Conservation (phyloP, 2,329 filamentous ascomycete species). For the Cordyceps militaris region DNA sequence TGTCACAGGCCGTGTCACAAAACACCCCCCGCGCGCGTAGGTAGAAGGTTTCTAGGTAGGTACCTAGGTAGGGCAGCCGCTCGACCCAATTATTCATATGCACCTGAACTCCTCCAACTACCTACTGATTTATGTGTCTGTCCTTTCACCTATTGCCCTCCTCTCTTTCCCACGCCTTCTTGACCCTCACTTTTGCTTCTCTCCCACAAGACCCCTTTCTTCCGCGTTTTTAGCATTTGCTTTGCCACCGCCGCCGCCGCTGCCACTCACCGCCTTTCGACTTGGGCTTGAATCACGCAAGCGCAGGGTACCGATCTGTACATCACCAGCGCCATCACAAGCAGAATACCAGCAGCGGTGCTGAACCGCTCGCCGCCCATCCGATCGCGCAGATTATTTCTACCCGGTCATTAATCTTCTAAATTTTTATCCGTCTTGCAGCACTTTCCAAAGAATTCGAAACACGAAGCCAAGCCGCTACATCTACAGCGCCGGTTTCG, state of each 20-base stretch:
- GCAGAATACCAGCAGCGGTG: neutral
- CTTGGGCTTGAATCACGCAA: slow-evolving; percentile 2
- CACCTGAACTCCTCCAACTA: neutral
- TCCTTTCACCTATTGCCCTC: neutral
- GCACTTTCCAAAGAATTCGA: neutral
- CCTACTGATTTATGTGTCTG: neutral
- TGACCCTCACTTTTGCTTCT: neutral
- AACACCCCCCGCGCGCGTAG: too few species aligned
- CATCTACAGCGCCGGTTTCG: neutral
- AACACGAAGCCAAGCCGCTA: neutral
- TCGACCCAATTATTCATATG: slow-evolving; percentile 2
- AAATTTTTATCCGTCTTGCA: neutral
- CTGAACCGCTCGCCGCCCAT: neutral
- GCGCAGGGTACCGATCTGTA: neutral
- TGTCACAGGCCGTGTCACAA: too few species aligned
- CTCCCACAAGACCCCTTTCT: neutral
- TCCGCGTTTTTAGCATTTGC: neutral
- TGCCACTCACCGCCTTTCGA: slow-evolving; percentile 1
- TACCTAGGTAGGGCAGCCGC: neutral
- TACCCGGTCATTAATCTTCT: neutral
- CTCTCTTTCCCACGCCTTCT: neutral
- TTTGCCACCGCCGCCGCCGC: neutral
- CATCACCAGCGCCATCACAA: neutral
- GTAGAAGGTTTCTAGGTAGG: too few species aligned
- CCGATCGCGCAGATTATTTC: neutral